phyloP scores from a whole-genome alignment of 345 rosid species.

The Sonneratia caseolaris region DNA sequence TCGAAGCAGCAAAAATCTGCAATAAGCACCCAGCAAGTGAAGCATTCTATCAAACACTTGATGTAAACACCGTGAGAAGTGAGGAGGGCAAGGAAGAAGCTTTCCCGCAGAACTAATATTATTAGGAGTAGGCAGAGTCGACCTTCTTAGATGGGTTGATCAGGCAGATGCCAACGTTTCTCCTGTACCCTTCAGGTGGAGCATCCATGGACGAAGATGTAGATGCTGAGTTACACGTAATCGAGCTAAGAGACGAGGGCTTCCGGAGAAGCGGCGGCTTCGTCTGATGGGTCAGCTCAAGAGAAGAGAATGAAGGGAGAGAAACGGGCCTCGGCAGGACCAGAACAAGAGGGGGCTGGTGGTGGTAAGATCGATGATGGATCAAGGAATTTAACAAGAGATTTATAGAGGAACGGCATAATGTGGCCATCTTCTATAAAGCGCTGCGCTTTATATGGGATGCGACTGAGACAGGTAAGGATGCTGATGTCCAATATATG shows the following conservation, averaged over 20 bases:
- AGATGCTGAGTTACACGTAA: conserved; percentile 10
- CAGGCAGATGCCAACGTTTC: conserved; percentile 87
- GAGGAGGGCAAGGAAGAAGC: background rate
- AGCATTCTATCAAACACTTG: background rate
- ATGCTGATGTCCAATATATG: background rate
- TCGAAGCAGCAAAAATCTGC: conserved; percentile 82
- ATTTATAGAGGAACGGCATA: conserved; percentile 5
- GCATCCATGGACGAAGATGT: conserved; percentile 52
- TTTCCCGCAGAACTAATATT: background rate
- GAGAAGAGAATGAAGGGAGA: background rate
- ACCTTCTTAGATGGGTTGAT: conserved; percentile 69
- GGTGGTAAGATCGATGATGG: background rate
- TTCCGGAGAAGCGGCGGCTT: background rate
- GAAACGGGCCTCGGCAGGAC: background rate
- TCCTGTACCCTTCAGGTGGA: conserved; percentile 84
- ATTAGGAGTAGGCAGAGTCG: background rate
- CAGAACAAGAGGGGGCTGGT: background rate
- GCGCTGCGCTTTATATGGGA: background rate
- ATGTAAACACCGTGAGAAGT: background rate
- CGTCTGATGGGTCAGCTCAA: background rate
- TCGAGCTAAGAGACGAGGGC: background rate
- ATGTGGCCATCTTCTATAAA: conserved; percentile 4
- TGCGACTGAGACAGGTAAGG: background rate
- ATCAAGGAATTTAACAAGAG: conserved; percentile 6
- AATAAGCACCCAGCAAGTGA: conserved; percentile 1